These are phyloP conservation scores for Exutisphaerella laricina DNA, from an alignment of 2,329 filamentous ascomycete species.

Conservation along the genomic window DNA sequence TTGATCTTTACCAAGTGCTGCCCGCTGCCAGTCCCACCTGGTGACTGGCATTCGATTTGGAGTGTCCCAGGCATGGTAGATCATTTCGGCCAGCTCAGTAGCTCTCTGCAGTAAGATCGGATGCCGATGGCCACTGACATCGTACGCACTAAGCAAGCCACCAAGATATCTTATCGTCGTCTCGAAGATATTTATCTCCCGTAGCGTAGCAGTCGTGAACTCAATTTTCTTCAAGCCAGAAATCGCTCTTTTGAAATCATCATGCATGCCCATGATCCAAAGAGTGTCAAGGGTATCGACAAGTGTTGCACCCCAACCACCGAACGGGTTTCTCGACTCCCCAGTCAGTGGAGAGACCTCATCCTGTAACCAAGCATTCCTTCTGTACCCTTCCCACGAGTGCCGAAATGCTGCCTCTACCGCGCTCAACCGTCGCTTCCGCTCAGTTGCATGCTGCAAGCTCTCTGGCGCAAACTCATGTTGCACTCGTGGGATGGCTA, in stretches of 20 bases:
- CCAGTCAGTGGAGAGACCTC: constrained; percentile 61
- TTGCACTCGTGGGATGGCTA: constrained; percentile 70
- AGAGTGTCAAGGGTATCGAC: constrained; percentile 72
- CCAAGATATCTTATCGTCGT: constrained; percentile 67
- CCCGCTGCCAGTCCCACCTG: constrained; percentile 52
- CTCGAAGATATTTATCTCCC: constrained; percentile 62
- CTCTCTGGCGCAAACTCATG: constrained; percentile 62
- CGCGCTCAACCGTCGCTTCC: constrained; percentile 56
- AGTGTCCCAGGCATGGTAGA: constrained; percentile 64
- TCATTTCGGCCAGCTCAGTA: constrained; percentile 56
- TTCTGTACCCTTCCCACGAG: constrained; percentile 77
- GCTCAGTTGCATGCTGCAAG: constrained; percentile 52
- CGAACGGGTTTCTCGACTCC: constrained; percentile 66
- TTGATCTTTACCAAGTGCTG: constrained; percentile 27
- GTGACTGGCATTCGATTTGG: constrained; percentile 61
- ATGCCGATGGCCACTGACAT: constrained; percentile 49
- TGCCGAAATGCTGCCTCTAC: constrained; percentile 71
- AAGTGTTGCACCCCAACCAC: constrained; percentile 83
- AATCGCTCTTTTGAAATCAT: constrained; percentile 61
- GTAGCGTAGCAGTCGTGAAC: constrained; percentile 50
- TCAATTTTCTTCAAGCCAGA: constrained; percentile 55
- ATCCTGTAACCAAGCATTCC: constrained; percentile 77
- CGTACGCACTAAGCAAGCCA: constrained; percentile 64
- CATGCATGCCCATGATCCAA: constrained; percentile 64
- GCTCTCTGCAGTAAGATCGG: constrained; percentile 56